phyloP scores from a whole-genome alignment of 345 rosid genomes.

The Syzygium aromaticum region DNA sequence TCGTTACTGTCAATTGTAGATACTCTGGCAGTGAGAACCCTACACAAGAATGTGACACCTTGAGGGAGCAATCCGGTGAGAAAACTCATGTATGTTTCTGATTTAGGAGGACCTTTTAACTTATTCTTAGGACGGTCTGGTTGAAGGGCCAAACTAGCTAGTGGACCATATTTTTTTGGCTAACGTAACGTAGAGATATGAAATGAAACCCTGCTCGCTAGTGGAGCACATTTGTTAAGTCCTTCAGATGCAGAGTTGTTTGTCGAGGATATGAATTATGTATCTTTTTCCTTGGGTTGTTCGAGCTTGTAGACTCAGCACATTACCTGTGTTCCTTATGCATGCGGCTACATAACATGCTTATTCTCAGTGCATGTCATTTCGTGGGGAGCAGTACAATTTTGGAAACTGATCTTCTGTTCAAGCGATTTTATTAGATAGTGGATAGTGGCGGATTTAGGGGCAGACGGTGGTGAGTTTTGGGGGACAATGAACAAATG shows the following conservation, averaged over 20 bases:
- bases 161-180: not conserved
- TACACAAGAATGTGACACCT: not conserved
- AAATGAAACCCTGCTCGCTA: not conserved
- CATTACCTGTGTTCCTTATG: not conserved
- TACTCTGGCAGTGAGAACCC: not conserved
- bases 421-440: not conserved
- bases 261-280: not conserved
- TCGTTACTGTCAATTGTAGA: not conserved
- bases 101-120: not conserved
- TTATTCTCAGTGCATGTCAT: not conserved
- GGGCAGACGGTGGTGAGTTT: not conserved
- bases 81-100: not conserved
- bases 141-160: not conserved
- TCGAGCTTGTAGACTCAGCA: not conserved
- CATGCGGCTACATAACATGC: not conserved
- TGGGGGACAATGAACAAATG: not conserved
- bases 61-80: not conserved
- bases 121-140: not conserved
- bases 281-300: not conserved
- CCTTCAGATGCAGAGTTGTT: not conserved
- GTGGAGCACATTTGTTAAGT: not conserved
- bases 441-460: not conserved
- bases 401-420: not conserved
- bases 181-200: not conserved
- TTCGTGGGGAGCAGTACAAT: not conserved